A percentile compares a stretch with the other conserved stretches of the same genome.
Conservation (phyloP, 2,329 filamentous ascomycete genomes). For the Sphaerulina vaccinii region DNA sequence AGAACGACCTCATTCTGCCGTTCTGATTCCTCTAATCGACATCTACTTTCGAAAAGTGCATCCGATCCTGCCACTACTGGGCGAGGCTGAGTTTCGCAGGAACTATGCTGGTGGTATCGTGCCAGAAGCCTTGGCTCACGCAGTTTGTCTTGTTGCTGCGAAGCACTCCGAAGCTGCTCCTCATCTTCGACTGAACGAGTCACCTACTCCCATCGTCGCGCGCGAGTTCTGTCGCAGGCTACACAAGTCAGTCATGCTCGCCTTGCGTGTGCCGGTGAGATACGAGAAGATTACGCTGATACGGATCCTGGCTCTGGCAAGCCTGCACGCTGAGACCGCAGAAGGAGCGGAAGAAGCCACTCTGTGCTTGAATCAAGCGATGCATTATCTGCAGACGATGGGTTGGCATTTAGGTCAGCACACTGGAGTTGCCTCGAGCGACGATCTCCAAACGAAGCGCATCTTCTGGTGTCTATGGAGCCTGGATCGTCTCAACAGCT, state of each 20-base stretch:
- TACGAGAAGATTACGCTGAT: slow-evolving; percentile 50
- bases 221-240: slow-evolving; percentile 48
- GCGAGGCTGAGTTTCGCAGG: slow-evolving; percentile 44
- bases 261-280: slow-evolving; percentile 43
- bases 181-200: slow-evolving; percentile 41
- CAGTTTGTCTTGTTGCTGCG: slow-evolving; percentile 50
- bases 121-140: slow-evolving; percentile 44
- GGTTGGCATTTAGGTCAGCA: slow-evolving; percentile 46
- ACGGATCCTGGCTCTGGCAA: slow-evolving; percentile 47
- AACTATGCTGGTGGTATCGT: slow-evolving; percentile 39
- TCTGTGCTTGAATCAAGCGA: slow-evolving; percentile 44
- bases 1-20: slow-evolving; percentile 36
- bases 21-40: slow-evolving; percentile 42
- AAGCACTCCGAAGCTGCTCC: slow-evolving; percentile 47
- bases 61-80: slow-evolving; percentile 48
- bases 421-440: slow-evolving; percentile 20
- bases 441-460: slow-evolving; percentile 41
- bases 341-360: slow-evolving; percentile 50
- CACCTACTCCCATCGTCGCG: slow-evolving; percentile 38
- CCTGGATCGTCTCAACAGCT: slow-evolving; percentile 50
- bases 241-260: slow-evolving; percentile 44
- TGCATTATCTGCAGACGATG: slow-evolving; percentile 51
- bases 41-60: slow-evolving; percentile 50
- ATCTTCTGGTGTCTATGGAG: slow-evolving; percentile 53
- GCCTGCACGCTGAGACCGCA: slow-evolving; percentile 49